Evolutionary conservation across 2,329 filamentous ascomycete species (phyloP), one percentile per base, ranked within the genome.

Genomic region (Chaetomium strumarium): DNA sequence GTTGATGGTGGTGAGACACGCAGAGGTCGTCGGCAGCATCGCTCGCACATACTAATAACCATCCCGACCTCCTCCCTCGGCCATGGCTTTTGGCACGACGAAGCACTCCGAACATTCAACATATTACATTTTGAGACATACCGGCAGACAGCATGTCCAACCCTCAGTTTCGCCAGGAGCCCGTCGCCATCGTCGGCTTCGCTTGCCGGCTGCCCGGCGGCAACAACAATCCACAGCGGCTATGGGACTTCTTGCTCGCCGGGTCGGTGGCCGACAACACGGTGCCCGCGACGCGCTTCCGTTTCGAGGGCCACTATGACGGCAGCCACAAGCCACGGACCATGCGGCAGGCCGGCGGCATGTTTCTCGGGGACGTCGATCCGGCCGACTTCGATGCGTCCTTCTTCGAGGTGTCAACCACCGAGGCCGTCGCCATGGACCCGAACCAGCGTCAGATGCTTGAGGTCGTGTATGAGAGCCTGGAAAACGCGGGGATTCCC

Each of bases 171-270:
- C n/a, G n/a, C 7, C 53, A 55, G 31, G 55, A 55, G 37, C 68
- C 71, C 14, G 65, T 76, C 20, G 74, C 73, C 20, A 64, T 76
- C 13, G 62, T 76, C 10, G 72, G 73, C 24, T 63, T 69, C 7
- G 70, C 66, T 2, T 75, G 72, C 58, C 67, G 73, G 1, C 68
- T 75, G 2, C 71, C 73, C 0, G 72, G 72, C 0, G 60, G 60
- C 34, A 64, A 64, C 34, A 62, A 58, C 31, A 64, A 62, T 2
- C 68, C 70, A 1, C 53, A 60, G 2, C 62, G 64, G 39, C 61
- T 73, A 2, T 74, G 72, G 71, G 59, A 70, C 16, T 2, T 66
- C 72, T 45, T 57, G 34, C 12, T 74, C 1, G 50, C 58, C 0
- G 67, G 68, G 6, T 54, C 64, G 0, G 63, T 69, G 10, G 71